These are phyloP conservation scores for Alternaria sp. DNA, from an alignment of 2,329 filamentous ascomycete species.

Conservation along the genomic window DNA sequence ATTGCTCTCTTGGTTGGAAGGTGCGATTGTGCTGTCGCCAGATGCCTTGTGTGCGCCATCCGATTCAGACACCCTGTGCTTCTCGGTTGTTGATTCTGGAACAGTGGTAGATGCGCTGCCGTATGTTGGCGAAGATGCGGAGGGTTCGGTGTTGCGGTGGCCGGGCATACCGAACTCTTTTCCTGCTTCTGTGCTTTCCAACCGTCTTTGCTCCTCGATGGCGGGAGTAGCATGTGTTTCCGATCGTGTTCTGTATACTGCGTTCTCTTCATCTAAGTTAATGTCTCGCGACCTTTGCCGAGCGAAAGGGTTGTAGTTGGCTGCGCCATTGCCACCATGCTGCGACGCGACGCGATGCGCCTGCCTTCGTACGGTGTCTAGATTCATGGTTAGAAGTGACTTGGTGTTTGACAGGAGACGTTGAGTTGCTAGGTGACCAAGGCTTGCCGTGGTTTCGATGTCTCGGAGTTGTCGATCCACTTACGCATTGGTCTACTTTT, in stretches of 20 bases:
- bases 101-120: constrained; percentile 18
- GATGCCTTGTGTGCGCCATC: constrained; percentile 31
- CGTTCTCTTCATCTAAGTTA: constrained; percentile 43
- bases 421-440: background rate
- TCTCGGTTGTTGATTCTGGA: constrained; percentile 20
- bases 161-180: constrained; percentile 42
- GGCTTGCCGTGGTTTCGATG: constrained; percentile 2
- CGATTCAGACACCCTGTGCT: constrained; percentile 16
- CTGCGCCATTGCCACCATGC: constrained; percentile 29
- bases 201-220: constrained; percentile 39
- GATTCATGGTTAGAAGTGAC: constrained; percentile 23
- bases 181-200: constrained; percentile 36
- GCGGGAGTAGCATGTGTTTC: constrained; percentile 34
- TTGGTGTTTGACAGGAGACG: constrained; percentile 13
- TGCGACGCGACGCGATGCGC: constrained; percentile 49
- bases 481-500: constrained; percentile 35
- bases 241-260: constrained; percentile 31
- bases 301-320: constrained; percentile 50
- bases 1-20: constrained; percentile 20
- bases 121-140: constrained; percentile 33
- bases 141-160: constrained; percentile 44
- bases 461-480: constrained; percentile 29
- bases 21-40: constrained; percentile 36
- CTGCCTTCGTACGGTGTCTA: constrained; percentile 49
- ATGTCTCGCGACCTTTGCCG: constrained; percentile 38